A percentile compares a stretch with the other conserved stretches of the same genome.
Conservation (phyloP, 192 early-diverging fungal species). For the Paraglomus brasilianum region DNA sequence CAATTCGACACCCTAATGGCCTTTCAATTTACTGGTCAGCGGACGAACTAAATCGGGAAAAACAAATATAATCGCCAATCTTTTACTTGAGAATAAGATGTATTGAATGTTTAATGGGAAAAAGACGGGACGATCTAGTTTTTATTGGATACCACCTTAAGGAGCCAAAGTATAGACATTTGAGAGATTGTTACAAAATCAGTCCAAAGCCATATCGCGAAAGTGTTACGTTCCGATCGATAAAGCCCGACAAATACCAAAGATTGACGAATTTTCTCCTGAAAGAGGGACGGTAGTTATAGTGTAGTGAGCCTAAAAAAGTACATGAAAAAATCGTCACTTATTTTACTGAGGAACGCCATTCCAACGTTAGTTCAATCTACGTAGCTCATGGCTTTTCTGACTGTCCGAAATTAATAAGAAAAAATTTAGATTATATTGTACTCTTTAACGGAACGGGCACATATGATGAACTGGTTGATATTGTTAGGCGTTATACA, state of each 20-base stretch:
- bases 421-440: slow-evolving; percentile 22
- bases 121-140: slow-evolving; percentile 9
- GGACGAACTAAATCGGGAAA: not conserved
- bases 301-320: slow-evolving; percentile 23
- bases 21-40: no score
- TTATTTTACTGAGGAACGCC: slow-evolving; percentile 14
- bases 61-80: slow-evolving; percentile 8
- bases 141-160: slow-evolving; percentile 12
- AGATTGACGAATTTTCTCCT: slow-evolving; percentile 19
- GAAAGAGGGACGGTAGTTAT: slow-evolving; percentile 21
- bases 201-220: slow-evolving; percentile 16
- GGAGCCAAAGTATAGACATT: slow-evolving; percentile 15
- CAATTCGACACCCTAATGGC: no score
- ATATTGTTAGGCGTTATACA: slow-evolving; percentile 22
- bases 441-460: slow-evolving; percentile 7
- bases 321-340: slow-evolving; percentile 21
- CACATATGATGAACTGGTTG: slow-evolving; percentile 26
- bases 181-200: slow-evolving; percentile 7
- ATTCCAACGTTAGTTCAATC: slow-evolving; percentile 23
- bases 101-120: slow-evolving; percentile 8
- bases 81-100: slow-evolving; percentile 10
- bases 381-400: slow-evolving; percentile 9
- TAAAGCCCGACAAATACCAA: slow-evolving; percentile 20
- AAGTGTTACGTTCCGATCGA: not conserved
- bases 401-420: slow-evolving; percentile 3